Evolutionary conservation across 306 rosid genomes (phyloP), one percentile per base, ranked within the genome.

Genomic region (Geum urbanum): DNA sequence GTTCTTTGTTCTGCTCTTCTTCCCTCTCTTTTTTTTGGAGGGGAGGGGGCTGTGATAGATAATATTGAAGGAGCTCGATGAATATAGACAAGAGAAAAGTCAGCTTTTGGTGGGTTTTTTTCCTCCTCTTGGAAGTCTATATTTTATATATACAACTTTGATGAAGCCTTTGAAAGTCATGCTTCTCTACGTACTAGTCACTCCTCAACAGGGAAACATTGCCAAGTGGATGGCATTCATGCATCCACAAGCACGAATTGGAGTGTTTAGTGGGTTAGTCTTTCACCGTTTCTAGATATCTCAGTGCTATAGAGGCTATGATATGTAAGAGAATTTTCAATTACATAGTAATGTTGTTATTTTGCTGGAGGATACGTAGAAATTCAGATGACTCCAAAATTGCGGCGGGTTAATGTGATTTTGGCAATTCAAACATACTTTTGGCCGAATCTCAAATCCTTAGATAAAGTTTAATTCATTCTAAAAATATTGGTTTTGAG

Each of bases 211-310:
- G 32, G 8, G 45, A 50, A 49, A 54, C 57, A 44, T 8, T 76
- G 86, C 67, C 79, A 82, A 73, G 74, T 84, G 76, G 83, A 67
- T 48, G 68, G 35, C 60, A 53, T 73, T 55, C 51, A 14, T 44
- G 56, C 53, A 55, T 74, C 58, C 76, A 74, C 73, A 13, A 58
- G 18, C 18, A 59, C 3, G 44, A 7, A 11, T 9, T 9, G 27
- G 27, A 37, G 41, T 58, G 11, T 43, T 24, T 62, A 70, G 85
- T 76, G 82, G 77, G 66, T 57, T 73, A 64, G 80, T 82, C 75
- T 59, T 22, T 74, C 50, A 66, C 52, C 27, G 64, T 55, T 56
- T 53, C 32, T 24, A 56, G 32, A 27, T 13, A 8, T 27, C 22
- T 58, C 32, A 27, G 32, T 27, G 32, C n/a, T n/a, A n/a, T n/a